Conservation (phyloP, 2,329 filamentous ascomycete genomes). For the Zarea fungicola region DNA sequence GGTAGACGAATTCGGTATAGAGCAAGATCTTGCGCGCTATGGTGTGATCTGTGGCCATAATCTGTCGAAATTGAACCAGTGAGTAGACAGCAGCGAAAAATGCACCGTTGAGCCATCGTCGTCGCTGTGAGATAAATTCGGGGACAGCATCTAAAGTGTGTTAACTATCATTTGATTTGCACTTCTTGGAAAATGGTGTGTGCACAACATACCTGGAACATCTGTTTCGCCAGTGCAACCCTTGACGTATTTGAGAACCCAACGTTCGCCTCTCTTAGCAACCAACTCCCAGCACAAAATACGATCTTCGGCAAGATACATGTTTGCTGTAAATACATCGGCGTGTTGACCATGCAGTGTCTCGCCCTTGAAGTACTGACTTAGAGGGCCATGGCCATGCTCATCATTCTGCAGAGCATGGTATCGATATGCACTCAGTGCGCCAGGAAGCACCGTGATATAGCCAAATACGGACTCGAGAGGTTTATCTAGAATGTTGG, state of each 20-base stretch:
- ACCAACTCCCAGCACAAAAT: constrained; percentile 94
- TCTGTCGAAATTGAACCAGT: constrained; percentile 86
- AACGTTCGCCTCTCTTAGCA: constrained; percentile 87
- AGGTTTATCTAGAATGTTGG: constrained; percentile 96
- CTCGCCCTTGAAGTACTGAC: constrained; percentile 99
- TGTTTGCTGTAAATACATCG: constrained; percentile 95
- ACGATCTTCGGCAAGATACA: constrained; percentile 87
- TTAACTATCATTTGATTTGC: background rate
- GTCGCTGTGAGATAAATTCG: constrained; percentile 93
- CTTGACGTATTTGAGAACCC: constrained; percentile 98
- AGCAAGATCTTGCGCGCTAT: constrained; percentile 82
- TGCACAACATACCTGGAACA: constrained; percentile 69
- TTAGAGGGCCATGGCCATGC: constrained; percentile 88
- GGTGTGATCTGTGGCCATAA: constrained; percentile 91
- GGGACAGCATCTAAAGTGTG: constrained; percentile 69
- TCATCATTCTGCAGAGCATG: constrained; percentile 95
- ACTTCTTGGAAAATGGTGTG: background rate
- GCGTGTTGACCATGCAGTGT: constrained; percentile 93
- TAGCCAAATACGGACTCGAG: constrained; percentile 97
- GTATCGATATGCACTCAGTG: constrained; percentile 91
- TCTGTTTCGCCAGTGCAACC: constrained; percentile 95
- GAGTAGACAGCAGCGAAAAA: constrained; percentile 99
- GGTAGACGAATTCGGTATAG: constrained; percentile 93
- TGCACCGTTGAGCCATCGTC: constrained; percentile 95
- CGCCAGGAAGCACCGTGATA: constrained; percentile 93